A percentile compares a stretch with the other conserved stretches of the same genome.
These are phyloP conservation scores for Suillus brevipes DNA, from an alignment of 768 basidiomycete genomes.

Conservation along the genomic window DNA sequence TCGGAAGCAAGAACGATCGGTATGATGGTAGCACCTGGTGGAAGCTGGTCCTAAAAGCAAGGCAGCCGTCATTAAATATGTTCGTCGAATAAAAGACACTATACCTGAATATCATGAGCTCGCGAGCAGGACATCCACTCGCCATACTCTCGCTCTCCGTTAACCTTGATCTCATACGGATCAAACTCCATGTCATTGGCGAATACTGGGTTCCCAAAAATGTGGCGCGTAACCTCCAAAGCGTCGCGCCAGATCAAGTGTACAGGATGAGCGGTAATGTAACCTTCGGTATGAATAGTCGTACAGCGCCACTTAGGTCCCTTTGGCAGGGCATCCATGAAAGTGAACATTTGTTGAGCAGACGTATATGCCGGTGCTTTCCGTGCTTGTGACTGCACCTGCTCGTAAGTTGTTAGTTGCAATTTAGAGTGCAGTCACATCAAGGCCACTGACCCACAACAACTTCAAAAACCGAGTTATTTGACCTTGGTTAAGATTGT, in stretches of 20 bases:
- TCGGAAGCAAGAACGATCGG: not conserved
- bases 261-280: not conserved
- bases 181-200: not conserved
- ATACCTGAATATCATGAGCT: not conserved
- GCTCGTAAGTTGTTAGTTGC: not conserved
- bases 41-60: not conserved
- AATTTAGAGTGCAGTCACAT: not conserved
- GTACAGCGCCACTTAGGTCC: not conserved
- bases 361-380: not conserved
- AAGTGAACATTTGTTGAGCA: not conserved
- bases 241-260: not conserved
- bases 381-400: not conserved
- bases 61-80: not conserved
- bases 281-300: not conserved
- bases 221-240: not conserved
- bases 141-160: not conserved
- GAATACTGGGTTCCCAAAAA: not conserved
- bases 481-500: not conserved
- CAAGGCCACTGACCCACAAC: not conserved
- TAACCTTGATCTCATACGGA: not conserved
- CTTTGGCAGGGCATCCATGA: not conserved
- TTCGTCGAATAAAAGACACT: not conserved
- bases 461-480: not conserved
- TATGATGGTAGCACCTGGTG: not conserved
- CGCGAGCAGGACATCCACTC: not conserved